A percentile compares a stretch with the other conserved stretches of the same genome.
Evolutionary conservation across 371 early-diverging fungal species (phyloP).

Genomic region (Cladochytrium tenue): DNA sequence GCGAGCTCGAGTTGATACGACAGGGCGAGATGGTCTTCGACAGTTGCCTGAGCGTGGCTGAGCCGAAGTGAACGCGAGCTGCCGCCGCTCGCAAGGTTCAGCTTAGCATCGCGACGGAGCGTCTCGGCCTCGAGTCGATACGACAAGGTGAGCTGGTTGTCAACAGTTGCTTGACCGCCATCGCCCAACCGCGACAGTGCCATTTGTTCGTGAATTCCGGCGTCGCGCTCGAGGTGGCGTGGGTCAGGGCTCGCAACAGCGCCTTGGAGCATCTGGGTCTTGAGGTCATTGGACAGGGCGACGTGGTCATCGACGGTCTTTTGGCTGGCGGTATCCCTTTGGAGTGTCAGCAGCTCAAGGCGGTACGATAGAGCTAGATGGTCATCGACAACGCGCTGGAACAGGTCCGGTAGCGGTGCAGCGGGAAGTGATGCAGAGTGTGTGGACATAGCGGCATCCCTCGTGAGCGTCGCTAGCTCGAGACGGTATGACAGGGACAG

Average conservation of each 20-base stretch:
- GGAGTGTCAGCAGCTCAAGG: background rate
- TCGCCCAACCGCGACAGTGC: background rate
- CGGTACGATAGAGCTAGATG: background rate
- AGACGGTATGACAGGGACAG: conserved; percentile 3
- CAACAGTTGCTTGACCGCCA: conserved; percentile 4
- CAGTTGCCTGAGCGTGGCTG: background rate
- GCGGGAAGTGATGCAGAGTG: too few species aligned
- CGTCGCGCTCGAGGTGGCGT: background rate
- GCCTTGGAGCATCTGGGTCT: background rate
- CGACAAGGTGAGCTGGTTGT: background rate
- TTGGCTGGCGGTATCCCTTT: background rate
- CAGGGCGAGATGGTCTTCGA: conserved; percentile 2
- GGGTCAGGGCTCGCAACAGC: background rate
- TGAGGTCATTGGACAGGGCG: background rate
- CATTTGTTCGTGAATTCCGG: background rate
- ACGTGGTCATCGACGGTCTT: background rate
- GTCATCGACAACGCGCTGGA: background rate
- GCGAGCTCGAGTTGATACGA: conserved; percentile 2
- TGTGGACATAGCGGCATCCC: background rate
- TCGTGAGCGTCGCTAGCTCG: conserved; percentile 1
- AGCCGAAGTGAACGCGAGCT: background rate
- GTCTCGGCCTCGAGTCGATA: conserved; percentile 4
- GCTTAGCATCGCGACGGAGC: background rate
- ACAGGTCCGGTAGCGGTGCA: too few species aligned
- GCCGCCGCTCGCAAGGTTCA: too few species aligned